Percentiles rank a stretch among this genome's conserved stretches.
Evolutionary conservation across 2,329 filamentous ascomycete species (phyloP).

Genomic region (Colletotrichum gloeosporioides): DNA sequence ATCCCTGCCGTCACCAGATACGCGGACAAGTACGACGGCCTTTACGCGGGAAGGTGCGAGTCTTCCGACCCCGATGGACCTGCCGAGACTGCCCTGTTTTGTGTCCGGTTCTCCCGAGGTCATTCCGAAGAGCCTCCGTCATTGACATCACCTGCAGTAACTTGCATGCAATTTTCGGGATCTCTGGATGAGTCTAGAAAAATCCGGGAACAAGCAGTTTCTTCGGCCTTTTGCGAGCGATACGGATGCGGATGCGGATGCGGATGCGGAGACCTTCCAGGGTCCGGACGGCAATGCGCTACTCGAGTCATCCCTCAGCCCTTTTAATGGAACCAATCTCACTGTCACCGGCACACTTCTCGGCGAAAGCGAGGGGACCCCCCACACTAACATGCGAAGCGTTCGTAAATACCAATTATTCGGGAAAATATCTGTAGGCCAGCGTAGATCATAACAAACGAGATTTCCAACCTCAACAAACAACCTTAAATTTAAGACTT

Average conservation of each 20-base stretch:
- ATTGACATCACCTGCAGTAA: background rate
- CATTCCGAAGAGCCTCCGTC: background rate
- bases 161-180: background rate
- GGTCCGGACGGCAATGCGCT: background rate
- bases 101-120: background rate
- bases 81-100: background rate
- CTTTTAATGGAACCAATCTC: background rate
- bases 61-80: background rate
- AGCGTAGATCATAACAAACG: rapidly evolving
- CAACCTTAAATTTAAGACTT: background rate
- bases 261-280: background rate
- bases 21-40: background rate
- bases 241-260: background rate
- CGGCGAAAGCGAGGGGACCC: background rate
- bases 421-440: background rate
- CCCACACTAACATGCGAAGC: background rate
- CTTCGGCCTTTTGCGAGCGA: background rate
- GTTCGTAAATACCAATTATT: background rate
- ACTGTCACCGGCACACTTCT: background rate
- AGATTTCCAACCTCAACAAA: background rate
- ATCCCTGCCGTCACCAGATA: background rate
- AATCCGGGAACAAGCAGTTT: background rate
- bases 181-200: background rate
- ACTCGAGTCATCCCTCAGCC: background rate
- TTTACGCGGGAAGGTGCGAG: background rate